Conservation (phyloP, 371 early-diverging fungal species). For the Apophysomyces trapeziformis region DNA sequence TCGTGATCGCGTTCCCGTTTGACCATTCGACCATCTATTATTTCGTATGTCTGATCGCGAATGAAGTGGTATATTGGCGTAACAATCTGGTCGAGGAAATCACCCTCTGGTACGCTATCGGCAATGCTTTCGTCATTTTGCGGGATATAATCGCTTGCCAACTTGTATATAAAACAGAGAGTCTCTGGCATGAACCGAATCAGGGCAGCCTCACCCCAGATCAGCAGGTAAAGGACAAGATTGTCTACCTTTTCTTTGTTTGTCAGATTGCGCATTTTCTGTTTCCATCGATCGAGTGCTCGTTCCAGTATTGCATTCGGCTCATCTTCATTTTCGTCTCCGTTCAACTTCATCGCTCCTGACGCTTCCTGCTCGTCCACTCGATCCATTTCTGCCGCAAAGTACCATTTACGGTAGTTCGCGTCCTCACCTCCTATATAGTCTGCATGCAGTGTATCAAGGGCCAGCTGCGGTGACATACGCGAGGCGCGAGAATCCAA, state of each 20-base stretch:
- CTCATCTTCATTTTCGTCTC: constrained; percentile 44
- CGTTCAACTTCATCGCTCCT: constrained; percentile 34
- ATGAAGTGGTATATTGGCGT: constrained; percentile 81
- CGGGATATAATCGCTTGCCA: constrained; percentile 63
- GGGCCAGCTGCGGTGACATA: constrained; percentile 74
- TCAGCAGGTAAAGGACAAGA: constrained; percentile 76
- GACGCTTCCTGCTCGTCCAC: constrained; percentile 64
- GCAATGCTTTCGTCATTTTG: constrained; percentile 26
- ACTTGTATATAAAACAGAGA: constrained; percentile 84
- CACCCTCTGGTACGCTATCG: constrained; percentile 63
- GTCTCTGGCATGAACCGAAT: constrained; percentile 82
- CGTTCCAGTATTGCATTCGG: constrained; percentile 42
- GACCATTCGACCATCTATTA: constrained; percentile 69
- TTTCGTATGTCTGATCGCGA: constrained; percentile 78
- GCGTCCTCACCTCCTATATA: constrained; percentile 86
- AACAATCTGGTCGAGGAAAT: constrained; percentile 72
- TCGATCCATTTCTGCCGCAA: constrained; percentile 79
- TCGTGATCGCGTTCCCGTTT: constrained; percentile 86
- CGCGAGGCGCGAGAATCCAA: constrained; percentile 86
- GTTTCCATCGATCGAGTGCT: constrained; percentile 73
- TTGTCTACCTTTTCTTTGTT: constrained; percentile 74
- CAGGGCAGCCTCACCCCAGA: constrained; percentile 91
- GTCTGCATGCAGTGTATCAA: constrained; percentile 82
- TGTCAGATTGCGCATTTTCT: constrained; percentile 74
- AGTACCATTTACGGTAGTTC: constrained; percentile 88